Conservation (phyloP, 2,329 filamentous ascomycete species). For the Monilinia fructigena region DNA sequence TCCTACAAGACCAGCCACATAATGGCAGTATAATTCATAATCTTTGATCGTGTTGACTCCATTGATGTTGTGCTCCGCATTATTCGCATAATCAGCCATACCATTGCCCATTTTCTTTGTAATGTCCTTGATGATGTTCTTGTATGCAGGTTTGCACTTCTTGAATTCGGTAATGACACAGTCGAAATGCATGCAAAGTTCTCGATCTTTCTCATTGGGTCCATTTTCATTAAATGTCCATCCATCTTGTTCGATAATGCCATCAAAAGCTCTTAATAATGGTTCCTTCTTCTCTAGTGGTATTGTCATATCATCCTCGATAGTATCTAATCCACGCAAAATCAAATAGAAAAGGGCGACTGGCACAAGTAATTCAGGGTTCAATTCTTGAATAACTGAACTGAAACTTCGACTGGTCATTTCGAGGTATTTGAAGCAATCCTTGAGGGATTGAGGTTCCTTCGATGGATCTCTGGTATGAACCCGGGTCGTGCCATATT, state of each 20-base stretch:
- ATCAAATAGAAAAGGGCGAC: conserved; percentile 90
- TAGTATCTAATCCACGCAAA: conserved; percentile 90
- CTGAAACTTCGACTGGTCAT: conserved; percentile 90
- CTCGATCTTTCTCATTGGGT: conserved; percentile 89
- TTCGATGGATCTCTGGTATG: conserved; percentile 76
- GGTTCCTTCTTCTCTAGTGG: conserved; percentile 79
- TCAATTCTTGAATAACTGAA: conserved; percentile 91
- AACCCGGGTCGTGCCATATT: conserved; percentile 92
- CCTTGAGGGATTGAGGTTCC: conserved; percentile 70
- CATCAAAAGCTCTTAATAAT: conserved; percentile 77
- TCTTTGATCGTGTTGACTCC: conserved; percentile 82
- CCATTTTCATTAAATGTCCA: conserved; percentile 89
- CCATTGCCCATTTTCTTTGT: conserved; percentile 94
- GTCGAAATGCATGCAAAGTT: conserved; percentile 90
- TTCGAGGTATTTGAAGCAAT: conserved; percentile 85
- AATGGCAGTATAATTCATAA: conserved; percentile 97
- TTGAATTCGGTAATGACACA: conserved; percentile 82
- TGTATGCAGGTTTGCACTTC: conserved; percentile 81
- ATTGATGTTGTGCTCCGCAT: conserved; percentile 75
- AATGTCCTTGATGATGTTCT: conserved; percentile 86
- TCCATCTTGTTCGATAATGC: conserved; percentile 75
- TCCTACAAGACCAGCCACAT: conserved; percentile 96
- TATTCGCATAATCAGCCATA: conserved; percentile 93
- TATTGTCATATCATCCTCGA: conserved; percentile 98
- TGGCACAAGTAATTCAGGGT: conserved; percentile 88